A percentile compares a stretch with the other conserved stretches of the same genome.
These are phyloP conservation scores for Corchorus olitorius DNA, from an alignment of 345 rosid genomes.

Conservation along the genomic window DNA sequence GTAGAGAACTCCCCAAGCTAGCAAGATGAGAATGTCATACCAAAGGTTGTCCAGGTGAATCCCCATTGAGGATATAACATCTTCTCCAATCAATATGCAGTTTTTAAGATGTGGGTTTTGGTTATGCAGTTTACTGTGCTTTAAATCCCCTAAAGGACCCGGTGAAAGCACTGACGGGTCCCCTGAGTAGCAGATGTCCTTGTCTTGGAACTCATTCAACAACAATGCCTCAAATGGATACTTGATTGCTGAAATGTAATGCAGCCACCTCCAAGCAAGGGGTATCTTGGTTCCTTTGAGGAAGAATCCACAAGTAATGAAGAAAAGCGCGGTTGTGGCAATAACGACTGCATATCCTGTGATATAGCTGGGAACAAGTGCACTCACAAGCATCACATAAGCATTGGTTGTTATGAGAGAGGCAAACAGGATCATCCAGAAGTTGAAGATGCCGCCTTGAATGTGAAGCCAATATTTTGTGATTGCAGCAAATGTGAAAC, in stretches of 20 bases:
- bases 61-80: conserved; percentile 47
- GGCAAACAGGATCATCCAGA: conserved; percentile 59
- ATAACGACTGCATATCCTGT: conserved; percentile 66
- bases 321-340: conserved; percentile 68
- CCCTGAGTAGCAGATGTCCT: conserved; percentile 37
- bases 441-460: conserved; percentile 42
- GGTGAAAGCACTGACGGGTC: conserved; percentile 43
- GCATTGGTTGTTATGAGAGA: conserved; percentile 61
- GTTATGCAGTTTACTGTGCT: conserved; percentile 32
- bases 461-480: conserved; percentile 39
- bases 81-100: conserved; percentile 54
- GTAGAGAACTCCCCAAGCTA: conserved; percentile 66
- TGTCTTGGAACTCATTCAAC: conserved; percentile 49
- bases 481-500: conserved; percentile 52
- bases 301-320: conserved; percentile 67
- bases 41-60: conserved; percentile 43
- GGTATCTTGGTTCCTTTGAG: conserved; percentile 49
- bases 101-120: not conserved
- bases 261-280: conserved; percentile 61
- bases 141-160: conserved; percentile 51
- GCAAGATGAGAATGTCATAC: conserved; percentile 52
- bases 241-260: conserved; percentile 62
- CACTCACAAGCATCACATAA: conserved; percentile 73
- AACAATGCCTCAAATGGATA: conserved; percentile 68
- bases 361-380: conserved; percentile 64